Percentiles rank a stretch among this genome's conserved stretches.
Conservation (phyloP, 176 grass and related monocot species). For the Rhynchospora pubera region DNA sequence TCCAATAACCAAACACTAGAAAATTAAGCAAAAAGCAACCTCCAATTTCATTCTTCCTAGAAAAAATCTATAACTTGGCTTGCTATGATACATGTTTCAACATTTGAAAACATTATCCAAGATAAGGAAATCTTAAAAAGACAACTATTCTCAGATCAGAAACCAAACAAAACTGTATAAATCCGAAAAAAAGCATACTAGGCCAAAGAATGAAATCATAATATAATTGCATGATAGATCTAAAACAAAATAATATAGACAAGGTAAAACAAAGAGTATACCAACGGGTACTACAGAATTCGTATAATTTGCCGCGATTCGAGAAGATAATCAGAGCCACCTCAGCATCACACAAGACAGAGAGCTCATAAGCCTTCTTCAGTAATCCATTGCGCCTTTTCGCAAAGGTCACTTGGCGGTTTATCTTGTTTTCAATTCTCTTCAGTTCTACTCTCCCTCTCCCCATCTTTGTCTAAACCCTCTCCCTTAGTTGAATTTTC, state of each 20-base stretch:
- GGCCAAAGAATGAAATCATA: not conserved
- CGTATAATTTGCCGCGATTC: constrained; percentile 81
- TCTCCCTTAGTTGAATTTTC: not conserved
- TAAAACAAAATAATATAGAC: not conserved
- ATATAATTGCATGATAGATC: not conserved
- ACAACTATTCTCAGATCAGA: not conserved
- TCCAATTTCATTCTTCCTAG: not conserved
- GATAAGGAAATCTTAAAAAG: not conserved
- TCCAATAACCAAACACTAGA: not conserved
- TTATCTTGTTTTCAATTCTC: constrained; percentile 99
- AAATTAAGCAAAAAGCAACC: not conserved
- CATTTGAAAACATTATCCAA: not conserved
- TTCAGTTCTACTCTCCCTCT: constrained; percentile 88
- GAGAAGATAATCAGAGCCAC: constrained; percentile 96
- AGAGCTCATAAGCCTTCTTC: constrained; percentile 97
- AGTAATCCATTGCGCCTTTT: constrained; percentile 83
- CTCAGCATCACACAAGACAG: constrained; percentile 86
- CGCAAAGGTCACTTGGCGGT: constrained; percentile 93
- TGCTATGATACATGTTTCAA: not conserved
- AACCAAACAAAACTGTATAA: not conserved
- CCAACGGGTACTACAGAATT: constrained; percentile 80
- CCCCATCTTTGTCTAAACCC: constrained; percentile 42
- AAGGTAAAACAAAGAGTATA: constrained; percentile 24
- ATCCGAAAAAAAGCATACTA: not conserved
- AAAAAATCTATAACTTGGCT: not conserved